phyloP scores from a whole-genome alignment of 257 asterid species.

The Primulina huaijiensis region DNA sequence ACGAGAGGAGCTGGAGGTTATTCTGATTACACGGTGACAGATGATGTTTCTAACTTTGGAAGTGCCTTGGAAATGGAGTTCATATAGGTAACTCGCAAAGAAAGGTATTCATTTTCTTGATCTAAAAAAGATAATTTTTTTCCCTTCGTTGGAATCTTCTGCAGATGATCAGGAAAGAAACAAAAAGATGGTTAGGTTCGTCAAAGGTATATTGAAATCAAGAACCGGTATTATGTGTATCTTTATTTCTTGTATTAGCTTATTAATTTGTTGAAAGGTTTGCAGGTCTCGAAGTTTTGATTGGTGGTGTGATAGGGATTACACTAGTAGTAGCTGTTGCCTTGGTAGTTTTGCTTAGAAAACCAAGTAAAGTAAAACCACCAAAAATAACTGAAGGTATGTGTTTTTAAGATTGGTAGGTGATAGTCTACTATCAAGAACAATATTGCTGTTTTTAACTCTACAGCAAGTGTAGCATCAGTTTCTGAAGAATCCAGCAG shows the following conservation, averaged over 20 bases:
- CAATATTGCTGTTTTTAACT: constrained; percentile 4
- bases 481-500: constrained; percentile 36
- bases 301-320: constrained; percentile 42
- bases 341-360: constrained; percentile 31
- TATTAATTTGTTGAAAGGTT: constrained; percentile 2
- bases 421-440: neutral
- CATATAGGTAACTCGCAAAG: constrained; percentile 37
- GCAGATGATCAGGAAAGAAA: constrained; percentile 34
- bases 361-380: constrained; percentile 25
- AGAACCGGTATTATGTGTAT: neutral
- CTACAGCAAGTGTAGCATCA: constrained; percentile 31
- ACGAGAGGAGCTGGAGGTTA: constrained; percentile 60
- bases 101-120: neutral
- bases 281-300: constrained; percentile 45
- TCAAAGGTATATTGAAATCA: constrained; percentile 29
- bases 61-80: constrained; percentile 46
- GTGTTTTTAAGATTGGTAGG: constrained; percentile 9
- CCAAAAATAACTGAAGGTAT: constrained; percentile 33
- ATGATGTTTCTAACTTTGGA: constrained; percentile 39
- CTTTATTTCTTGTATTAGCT: neutral
- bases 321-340: constrained; percentile 24
- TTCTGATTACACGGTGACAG: constrained; percentile 46
- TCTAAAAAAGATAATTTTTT: neutral
- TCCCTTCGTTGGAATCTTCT: neutral
- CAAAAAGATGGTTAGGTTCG: constrained; percentile 22